Evolutionary conservation across 1,284 basidiomycete species (phyloP).

Genomic region (Thecaphora thlaspeos): DNA sequence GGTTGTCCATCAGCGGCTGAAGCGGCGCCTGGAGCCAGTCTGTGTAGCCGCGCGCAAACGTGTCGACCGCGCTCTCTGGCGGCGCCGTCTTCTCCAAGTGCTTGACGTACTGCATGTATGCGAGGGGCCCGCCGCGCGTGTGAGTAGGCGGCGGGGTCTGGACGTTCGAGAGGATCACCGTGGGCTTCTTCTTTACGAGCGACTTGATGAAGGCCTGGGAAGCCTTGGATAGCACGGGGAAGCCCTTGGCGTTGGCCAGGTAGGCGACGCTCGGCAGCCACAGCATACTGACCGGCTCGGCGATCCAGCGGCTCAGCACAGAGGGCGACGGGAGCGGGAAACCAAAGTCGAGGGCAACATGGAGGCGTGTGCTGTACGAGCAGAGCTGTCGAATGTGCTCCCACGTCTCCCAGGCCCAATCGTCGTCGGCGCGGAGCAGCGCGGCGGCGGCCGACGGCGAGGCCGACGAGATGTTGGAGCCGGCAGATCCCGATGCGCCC

Average conservation of each 20-base stretch:
- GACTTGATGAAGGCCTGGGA: constrained; percentile 43
- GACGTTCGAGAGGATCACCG: constrained; percentile 40
- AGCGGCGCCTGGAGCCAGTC: constrained; percentile 94
- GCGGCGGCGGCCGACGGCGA: constrained; percentile 63
- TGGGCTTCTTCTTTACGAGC: constrained; percentile 36
- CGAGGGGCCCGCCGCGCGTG: constrained; percentile 74
- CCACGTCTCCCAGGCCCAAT: constrained; percentile 88
- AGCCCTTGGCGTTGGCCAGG: constrained; percentile 93
- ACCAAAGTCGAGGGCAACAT: constrained; percentile 79
- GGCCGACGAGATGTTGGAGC: constrained; percentile 22
- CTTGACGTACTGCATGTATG: constrained; percentile 78
- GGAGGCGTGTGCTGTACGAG: constrained; percentile 75
- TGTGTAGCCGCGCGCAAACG: constrained; percentile 87
- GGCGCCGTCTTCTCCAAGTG: constrained; percentile 52
- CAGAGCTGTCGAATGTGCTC: constrained; percentile 86
- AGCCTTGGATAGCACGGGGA: constrained; percentile 86
- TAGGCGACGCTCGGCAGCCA: constrained; percentile 86
- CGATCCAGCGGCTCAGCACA: constrained; percentile 81
- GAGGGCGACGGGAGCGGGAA: constrained; percentile 66
- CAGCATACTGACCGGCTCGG: constrained; percentile 84
- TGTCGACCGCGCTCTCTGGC: constrained; percentile 62
- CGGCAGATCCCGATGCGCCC: constrained; percentile 20
- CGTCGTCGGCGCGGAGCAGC: constrained; percentile 69
- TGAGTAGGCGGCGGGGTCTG: constrained; percentile 43
- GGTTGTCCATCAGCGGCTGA: constrained; percentile 93